phyloP scores from a whole-genome alignment of 2,329 filamentous ascomycete species.

The Fusarium nematophilum region DNA sequence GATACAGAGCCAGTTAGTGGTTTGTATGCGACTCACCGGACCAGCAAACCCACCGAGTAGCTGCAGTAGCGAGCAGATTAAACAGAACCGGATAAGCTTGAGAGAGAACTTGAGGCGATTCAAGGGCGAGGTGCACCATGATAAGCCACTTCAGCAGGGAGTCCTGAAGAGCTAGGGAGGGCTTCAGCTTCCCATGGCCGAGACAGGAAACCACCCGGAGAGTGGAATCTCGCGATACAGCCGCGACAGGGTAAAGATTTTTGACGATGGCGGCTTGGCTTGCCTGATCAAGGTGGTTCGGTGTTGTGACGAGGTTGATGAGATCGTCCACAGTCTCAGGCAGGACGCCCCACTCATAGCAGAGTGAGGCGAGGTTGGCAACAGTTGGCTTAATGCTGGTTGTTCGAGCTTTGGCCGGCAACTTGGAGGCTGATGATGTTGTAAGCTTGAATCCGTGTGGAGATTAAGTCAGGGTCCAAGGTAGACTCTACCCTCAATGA shows the following conservation, averaged over 20 bases:
- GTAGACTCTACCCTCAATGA: conserved; percentile 47
- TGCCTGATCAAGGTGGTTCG: conserved; percentile 79
- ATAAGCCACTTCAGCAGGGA: conserved; percentile 82
- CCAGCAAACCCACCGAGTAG: conserved; percentile 67
- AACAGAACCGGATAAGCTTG: conserved; percentile 82
- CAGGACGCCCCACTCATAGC: conserved; percentile 76
- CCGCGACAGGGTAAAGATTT: conserved; percentile 78
- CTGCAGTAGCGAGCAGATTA: conserved; percentile 83
- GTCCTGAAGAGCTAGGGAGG: conserved; percentile 76
- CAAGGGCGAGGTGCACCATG: conserved; percentile 77
- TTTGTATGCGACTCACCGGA: conserved; percentile 24
- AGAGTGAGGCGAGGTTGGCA: conserved; percentile 70
- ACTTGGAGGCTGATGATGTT: conserved; percentile 61
- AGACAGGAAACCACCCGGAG: conserved; percentile 77
- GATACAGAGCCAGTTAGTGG: neutral
- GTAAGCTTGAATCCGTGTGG: neutral
- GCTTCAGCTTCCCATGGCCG: conserved; percentile 82
- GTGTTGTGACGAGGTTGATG: conserved; percentile 73
- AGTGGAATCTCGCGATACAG: conserved; percentile 69
- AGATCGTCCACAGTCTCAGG: conserved; percentile 70
- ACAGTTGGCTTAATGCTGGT: conserved; percentile 72
- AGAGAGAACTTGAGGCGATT: conserved; percentile 71
- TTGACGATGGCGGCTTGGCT: conserved; percentile 76
- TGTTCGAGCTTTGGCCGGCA: conserved; percentile 74
- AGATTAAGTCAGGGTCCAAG: neutral